Percentiles rank a stretch among this genome's conserved stretches.
These are phyloP conservation scores for Penicillium flavigenum DNA, from an alignment of 495 filamentous ascomycete genomes.

Conservation along the genomic window DNA sequence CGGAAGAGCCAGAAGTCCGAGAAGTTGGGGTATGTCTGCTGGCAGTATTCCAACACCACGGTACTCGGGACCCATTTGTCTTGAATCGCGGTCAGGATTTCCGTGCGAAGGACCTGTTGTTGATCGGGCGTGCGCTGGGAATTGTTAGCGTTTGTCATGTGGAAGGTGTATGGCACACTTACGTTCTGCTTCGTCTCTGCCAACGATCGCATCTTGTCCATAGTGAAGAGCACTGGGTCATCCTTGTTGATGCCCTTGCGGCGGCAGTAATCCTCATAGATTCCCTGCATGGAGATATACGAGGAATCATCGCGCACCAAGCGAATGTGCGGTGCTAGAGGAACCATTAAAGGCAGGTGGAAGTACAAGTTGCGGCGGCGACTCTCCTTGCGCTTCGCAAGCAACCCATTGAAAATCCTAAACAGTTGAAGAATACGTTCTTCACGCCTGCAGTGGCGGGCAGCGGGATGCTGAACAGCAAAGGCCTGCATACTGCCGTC, in stretches of 20 bases:
- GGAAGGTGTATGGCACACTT: conserved; percentile 20
- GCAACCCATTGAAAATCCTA: conserved; percentile 89
- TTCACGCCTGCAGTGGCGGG: conserved; percentile 85
- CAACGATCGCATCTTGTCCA: conserved; percentile 82
- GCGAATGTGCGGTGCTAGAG: conserved; percentile 86
- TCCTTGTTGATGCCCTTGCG: conserved; percentile 85
- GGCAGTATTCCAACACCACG: conserved; percentile 85
- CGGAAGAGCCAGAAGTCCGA: conserved; percentile 98
- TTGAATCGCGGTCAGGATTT: conserved; percentile 89
- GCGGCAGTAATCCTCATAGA: conserved; percentile 95
- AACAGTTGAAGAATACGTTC: conserved; percentile 97
- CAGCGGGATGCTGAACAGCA: conserved; percentile 92
- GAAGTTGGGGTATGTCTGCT: conserved; percentile 81
- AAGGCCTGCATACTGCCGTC: conserved; percentile 95
- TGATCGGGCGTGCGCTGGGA: conserved; percentile 63
- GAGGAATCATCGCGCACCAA: conserved; percentile 93
- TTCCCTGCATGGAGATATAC: conserved; percentile 88
- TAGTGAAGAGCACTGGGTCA: conserved; percentile 89
- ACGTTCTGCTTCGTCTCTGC: conserved; percentile 65
- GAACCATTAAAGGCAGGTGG: conserved; percentile 91
- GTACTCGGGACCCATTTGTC: conserved; percentile 82
- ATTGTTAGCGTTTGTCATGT: conserved; percentile 20
- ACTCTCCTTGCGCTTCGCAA: conserved; percentile 90
- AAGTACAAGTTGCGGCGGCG: conserved; percentile 92
- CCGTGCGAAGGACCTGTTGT: conserved; percentile 66